Evolutionary conservation across 192 early-diverging fungal species (phyloP).

Genomic region (Chytriomyces sp.): DNA sequence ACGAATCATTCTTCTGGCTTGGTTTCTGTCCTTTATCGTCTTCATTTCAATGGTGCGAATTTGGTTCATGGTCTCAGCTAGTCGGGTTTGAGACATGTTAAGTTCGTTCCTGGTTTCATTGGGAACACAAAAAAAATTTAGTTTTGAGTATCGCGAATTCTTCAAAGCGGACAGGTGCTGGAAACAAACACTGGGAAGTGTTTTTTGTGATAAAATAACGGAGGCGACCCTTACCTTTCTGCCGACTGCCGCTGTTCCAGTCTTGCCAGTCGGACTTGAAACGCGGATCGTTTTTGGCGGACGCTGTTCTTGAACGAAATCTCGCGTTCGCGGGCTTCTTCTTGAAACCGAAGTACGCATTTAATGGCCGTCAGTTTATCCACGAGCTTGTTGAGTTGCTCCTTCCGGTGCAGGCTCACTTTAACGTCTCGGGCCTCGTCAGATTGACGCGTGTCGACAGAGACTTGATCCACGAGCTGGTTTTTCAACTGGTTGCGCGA

Average conservation of each 20-base stretch:
- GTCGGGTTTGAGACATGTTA: slow-evolving; percentile 23
- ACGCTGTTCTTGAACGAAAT: slow-evolving; percentile 25
- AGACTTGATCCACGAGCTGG: slow-evolving; percentile 19
- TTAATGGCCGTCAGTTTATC: slow-evolving; percentile 35
- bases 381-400: slow-evolving; percentile 32
- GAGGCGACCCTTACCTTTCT: slow-evolving; percentile 19
- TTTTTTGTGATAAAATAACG: not conserved
- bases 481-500: slow-evolving; percentile 22
- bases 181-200: no score
- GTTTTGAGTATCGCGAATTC: not conserved
- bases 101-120: slow-evolving; percentile 28
- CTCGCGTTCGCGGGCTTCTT: slow-evolving; percentile 35
- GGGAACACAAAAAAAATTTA: not conserved
- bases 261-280: slow-evolving; percentile 24
- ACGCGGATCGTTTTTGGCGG: slow-evolving; percentile 37
- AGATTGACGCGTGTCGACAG: slow-evolving; percentile 23
- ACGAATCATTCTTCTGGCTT: slow-evolving; percentile 27
- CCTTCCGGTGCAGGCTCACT: slow-evolving; percentile 22
- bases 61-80: slow-evolving; percentile 26
- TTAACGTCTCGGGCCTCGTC: slow-evolving; percentile 30
- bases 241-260: slow-evolving; percentile 31
- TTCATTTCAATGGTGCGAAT: slow-evolving; percentile 36
- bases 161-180: no score
- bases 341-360: slow-evolving; percentile 31
- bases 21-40: slow-evolving; percentile 29